These are phyloP conservation scores for Cystofilobasidium bisporidii DNA, from an alignment of 768 basidiomycete genomes.

Conservation along the genomic window DNA sequence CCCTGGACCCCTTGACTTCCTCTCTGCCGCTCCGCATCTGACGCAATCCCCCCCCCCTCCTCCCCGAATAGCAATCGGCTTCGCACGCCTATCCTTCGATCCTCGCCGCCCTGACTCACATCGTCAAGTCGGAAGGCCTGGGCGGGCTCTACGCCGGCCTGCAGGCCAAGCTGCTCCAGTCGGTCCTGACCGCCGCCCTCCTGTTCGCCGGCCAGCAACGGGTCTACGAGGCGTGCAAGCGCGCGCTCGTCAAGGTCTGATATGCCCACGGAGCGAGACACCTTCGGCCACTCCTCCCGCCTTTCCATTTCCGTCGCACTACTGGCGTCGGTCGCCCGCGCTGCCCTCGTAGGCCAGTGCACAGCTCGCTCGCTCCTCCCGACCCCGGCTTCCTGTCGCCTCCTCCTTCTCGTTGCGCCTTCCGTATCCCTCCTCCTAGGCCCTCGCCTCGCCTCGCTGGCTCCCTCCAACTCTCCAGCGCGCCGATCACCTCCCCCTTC, in stretches of 20 bases:
- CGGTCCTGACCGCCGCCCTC: slow-evolving; percentile 85
- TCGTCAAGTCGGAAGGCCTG: slow-evolving; percentile 64
- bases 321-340: no score
- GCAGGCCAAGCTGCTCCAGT: slow-evolving; percentile 78
- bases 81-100: slow-evolving; percentile 67
- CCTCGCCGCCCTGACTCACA: slow-evolving; percentile 63
- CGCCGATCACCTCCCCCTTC: no score
- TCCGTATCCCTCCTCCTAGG: no score
- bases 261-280: no score
- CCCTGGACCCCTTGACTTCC: not conserved
- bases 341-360: no score
- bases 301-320: no score
- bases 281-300: no score
- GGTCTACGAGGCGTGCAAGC: slow-evolving; percentile 5
- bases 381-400: no score
- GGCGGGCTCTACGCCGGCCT: slow-evolving; percentile 79
- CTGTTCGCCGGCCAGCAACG: slow-evolving; percentile 49
- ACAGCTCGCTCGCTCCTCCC: no score
- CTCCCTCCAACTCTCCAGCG: no score
- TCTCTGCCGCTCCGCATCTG: slow-evolving; percentile 10
- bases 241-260: slow-evolving; percentile 9
- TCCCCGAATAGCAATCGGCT: slow-evolving; percentile 44
- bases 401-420: no score
- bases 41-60: slow-evolving; percentile 26
- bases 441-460: no score